phyloP scores from a whole-genome alignment of 2,329 filamentous ascomycete genomes.

The Pseudocercospora fijiensis region DNA sequence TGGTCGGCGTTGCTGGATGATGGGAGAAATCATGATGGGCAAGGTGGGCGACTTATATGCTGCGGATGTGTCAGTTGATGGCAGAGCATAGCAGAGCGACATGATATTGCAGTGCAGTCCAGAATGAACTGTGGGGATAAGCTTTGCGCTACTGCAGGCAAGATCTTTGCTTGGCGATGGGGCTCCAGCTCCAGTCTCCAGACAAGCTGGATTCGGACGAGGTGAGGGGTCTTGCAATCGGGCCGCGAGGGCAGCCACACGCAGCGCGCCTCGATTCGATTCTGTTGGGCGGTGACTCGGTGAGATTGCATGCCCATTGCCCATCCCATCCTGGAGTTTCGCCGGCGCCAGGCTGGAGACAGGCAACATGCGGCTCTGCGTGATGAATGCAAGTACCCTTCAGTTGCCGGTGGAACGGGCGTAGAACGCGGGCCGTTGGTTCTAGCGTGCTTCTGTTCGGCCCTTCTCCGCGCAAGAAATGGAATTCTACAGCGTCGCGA shows the following conservation, averaged over 20 bases:
- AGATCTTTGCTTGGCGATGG: conserved; percentile 15
- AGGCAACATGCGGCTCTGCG: conserved; percentile 5
- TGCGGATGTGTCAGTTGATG: background rate
- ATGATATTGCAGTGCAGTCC: conserved; percentile 15
- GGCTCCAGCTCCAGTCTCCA: conserved; percentile 7
- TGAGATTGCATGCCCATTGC: background rate
- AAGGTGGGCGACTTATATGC: conserved; percentile 21
- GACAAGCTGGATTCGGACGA: conserved; percentile 9
- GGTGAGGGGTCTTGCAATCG: conserved; percentile 17
- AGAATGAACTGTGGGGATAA: conserved; percentile 17
- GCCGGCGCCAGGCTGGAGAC: background rate
- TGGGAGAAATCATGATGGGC: conserved; percentile 13
- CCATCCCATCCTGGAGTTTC: background rate
- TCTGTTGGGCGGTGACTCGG: too few relatives aligned
- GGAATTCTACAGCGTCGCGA: background rate
- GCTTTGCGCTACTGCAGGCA: conserved; percentile 20
- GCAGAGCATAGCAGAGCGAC: background rate
- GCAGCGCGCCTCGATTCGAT: background rate
- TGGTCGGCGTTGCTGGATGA: conserved; percentile 17
- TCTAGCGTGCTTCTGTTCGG: background rate
- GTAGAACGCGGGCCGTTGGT: background rate
- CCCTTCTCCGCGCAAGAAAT: background rate
- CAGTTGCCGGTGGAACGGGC: background rate
- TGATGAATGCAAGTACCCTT: too few relatives aligned
- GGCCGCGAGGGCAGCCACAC: conserved; percentile 15